These are phyloP conservation scores for Xylariomycetidae sp. DNA, from an alignment of 2,329 filamentous ascomycete genomes.

Conservation along the genomic window DNA sequence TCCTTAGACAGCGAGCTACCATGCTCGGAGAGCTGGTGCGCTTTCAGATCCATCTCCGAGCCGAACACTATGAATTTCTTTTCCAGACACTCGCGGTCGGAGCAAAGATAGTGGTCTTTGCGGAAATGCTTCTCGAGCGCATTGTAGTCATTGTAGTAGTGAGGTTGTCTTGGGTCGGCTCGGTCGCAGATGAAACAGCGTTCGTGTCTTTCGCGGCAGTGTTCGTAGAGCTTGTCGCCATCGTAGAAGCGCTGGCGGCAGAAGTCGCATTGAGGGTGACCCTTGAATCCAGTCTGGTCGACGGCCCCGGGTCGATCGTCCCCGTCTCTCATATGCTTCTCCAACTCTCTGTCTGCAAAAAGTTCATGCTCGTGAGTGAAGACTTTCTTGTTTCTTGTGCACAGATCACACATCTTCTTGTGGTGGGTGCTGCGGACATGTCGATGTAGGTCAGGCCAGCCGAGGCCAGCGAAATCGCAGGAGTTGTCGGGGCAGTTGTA, in stretches of 20 bases:
- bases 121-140: constrained; percentile 82
- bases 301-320: constrained; percentile 86
- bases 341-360: constrained; percentile 75
- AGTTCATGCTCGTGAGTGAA: constrained; percentile 98
- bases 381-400: constrained; percentile 87
- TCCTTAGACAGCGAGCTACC: constrained; percentile 77
- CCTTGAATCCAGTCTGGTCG: constrained; percentile 93
- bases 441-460: constrained; percentile 72
- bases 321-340: constrained; percentile 83
- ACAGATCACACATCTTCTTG: constrained; percentile 55
- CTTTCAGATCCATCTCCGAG: constrained; percentile 90
- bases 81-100: constrained; percentile 82
- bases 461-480: constrained; percentile 67
- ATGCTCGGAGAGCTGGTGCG: constrained; percentile 82
- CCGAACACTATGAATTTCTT: constrained; percentile 98
- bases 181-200: constrained; percentile 92
- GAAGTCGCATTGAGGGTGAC: constrained; percentile 91
- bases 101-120: constrained; percentile 80
- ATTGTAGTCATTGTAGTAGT: constrained; percentile 89
- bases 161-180: constrained; percentile 62
- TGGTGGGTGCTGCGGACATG: constrained; percentile 80
- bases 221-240: constrained; percentile 88
- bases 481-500: constrained; percentile 90
- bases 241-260: constrained; percentile 92
- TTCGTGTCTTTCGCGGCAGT: constrained; percentile 92